These are phyloP conservation scores for Xanthoparmelia taractica DNA, from an alignment of 495 filamentous ascomycete species.

Conservation along the genomic window DNA sequence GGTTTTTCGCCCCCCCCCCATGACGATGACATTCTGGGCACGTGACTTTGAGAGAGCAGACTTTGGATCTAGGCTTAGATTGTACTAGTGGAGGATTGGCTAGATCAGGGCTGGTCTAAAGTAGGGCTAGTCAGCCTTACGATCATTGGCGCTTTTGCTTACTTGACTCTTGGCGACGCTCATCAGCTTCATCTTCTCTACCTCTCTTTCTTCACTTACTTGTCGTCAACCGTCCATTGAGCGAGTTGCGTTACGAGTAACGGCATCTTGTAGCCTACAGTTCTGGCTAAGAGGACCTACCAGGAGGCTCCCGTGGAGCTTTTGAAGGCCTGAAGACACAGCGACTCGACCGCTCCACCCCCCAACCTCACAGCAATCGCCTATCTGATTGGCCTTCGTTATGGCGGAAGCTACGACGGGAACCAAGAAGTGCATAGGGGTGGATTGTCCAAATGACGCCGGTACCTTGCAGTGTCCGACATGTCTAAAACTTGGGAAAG, in stretches of 20 bases:
- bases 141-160: background rate
- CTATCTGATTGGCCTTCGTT: background rate
- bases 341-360: background rate
- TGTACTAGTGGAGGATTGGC: too few species aligned
- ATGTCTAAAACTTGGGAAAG: constrained; percentile 80
- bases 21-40: constrained; percentile 7
- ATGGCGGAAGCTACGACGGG: constrained; percentile 20
- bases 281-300: background rate
- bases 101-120: too few species aligned
- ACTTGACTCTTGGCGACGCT: background rate
- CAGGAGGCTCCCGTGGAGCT: background rate
- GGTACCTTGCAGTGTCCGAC: constrained; percentile 86
- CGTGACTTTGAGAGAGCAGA: too few species aligned
- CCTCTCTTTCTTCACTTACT: background rate
- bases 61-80: too few species aligned
- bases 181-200: background rate
- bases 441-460: constrained; percentile 76
- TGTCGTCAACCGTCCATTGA: background rate
- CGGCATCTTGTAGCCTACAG: background rate
- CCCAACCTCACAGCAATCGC: background rate
- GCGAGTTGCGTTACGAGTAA: background rate
- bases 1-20: background rate
- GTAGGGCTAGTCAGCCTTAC: constrained; percentile 2
- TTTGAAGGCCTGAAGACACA: background rate
- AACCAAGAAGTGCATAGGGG: constrained; percentile 53